Percentiles rank a stretch among this genome's conserved stretches.
phyloP scores from a whole-genome alignment of 306 rosid genomes.

The Dicorynia guianensis region DNA sequence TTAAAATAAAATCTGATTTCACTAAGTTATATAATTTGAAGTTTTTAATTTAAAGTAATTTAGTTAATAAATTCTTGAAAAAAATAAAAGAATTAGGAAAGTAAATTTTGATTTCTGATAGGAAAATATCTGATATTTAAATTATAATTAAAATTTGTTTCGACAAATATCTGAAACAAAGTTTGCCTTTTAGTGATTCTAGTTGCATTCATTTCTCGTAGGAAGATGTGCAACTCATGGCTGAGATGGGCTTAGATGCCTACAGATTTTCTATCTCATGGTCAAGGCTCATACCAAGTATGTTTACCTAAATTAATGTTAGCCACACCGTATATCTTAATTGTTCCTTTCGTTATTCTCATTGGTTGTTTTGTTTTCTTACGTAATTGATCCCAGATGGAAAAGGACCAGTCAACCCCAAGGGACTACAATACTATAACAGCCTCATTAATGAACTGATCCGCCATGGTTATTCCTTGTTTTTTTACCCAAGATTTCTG shows the following conservation, averaged over 20 bases:
- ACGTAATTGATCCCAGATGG: conserved; percentile 54
- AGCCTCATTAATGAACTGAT: conserved; percentile 67
- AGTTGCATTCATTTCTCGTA: not conserved
- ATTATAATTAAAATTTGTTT: too few species aligned
- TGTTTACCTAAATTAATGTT: not conserved
- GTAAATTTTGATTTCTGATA: not conserved
- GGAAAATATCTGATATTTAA: too few species aligned
- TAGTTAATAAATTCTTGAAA: too few species aligned
- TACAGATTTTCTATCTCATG: conserved; percentile 56
- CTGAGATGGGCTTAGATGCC: conserved; percentile 43
- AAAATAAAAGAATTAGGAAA: too few species aligned
- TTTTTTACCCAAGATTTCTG: too few species aligned
- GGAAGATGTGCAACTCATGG: conserved; percentile 54
- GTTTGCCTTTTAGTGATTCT: too few species aligned
- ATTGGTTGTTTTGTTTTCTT: conserved; percentile 10
- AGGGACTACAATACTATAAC: conserved; percentile 71
- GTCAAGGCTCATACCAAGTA: conserved; percentile 50
- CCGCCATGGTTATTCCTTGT: conserved; percentile 51
- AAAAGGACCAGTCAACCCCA: conserved; percentile 67
- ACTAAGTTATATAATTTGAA: too few species aligned
- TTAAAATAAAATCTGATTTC: too few species aligned
- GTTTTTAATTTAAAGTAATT: too few species aligned
- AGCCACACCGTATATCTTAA: too few species aligned
- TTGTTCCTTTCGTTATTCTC: too few species aligned
- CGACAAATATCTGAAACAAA: too few species aligned